phyloP scores from a whole-genome alignment of 352 stramenopile genomes.

The Pythium angustatum region DNA sequence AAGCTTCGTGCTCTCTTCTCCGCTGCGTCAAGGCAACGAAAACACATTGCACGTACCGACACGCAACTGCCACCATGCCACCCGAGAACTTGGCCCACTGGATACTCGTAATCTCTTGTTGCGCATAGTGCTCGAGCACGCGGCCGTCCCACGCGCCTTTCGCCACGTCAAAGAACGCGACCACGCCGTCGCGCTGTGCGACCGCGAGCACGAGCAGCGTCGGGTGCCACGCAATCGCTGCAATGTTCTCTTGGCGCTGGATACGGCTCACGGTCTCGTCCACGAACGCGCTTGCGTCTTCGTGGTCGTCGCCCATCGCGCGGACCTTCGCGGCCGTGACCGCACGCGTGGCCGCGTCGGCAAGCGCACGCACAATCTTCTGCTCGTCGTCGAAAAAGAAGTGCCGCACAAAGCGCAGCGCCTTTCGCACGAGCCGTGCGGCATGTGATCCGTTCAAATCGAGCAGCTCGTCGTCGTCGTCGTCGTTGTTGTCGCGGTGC shows the following conservation, averaged over 20 bases:
- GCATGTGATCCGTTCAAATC: conserved; percentile 44
- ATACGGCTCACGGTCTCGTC: conserved; percentile 19
- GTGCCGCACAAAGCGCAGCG: conserved; percentile 24
- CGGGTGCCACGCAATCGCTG: conserved; percentile 63
- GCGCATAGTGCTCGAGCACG: conserved; percentile 60
- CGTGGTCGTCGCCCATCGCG: conserved; percentile 27
- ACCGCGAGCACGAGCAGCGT: conserved; percentile 60
- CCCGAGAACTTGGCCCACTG: conserved; percentile 68
- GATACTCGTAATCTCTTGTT: conserved; percentile 57
- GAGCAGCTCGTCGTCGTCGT: conserved; percentile 32
- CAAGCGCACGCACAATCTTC: conserved; percentile 40
- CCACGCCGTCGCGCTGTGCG: conserved; percentile 64
- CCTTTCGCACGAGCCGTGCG: conserved; percentile 44
- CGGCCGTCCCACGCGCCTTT: conserved; percentile 57
- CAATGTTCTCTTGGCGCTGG: conserved; percentile 45
- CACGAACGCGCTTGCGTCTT: conserved; percentile 32
- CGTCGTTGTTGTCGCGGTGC: conserved; percentile 33
- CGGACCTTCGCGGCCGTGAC: conserved; percentile 33
- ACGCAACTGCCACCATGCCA: conserved; percentile 62
- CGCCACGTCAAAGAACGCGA: conserved; percentile 64
- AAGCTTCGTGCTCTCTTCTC: too few species aligned
- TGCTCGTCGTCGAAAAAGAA: conserved; percentile 73
- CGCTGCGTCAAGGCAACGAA: too few species aligned
- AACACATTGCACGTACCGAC: conserved; percentile 34
- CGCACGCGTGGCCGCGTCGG: conserved; percentile 26